Conservation (phyloP, 176 grass and related monocot genomes). For the Bromus sterilis region DNA sequence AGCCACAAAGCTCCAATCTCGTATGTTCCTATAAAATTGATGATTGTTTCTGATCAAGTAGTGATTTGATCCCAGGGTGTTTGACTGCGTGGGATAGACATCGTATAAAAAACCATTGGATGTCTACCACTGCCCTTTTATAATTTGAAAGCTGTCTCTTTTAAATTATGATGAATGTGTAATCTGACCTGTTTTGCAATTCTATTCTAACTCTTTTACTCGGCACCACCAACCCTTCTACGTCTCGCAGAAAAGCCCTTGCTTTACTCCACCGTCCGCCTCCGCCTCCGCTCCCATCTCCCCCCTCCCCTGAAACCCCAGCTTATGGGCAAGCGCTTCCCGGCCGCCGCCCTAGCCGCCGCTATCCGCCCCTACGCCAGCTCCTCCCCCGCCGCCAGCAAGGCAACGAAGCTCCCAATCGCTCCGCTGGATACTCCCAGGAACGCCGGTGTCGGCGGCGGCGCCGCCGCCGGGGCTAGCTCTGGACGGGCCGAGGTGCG, state of each 20-base stretch:
- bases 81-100: no score
- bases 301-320: conserved; percentile 9
- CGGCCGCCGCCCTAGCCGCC: conserved; percentile 28
- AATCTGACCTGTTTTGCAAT: not conserved
- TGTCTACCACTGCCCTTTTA: no score
- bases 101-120: no score
- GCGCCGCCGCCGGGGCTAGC: conserved; percentile 18
- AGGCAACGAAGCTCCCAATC: conserved; percentile 4
- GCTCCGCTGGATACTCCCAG: conserved; percentile 44
- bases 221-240: conserved; percentile 29
- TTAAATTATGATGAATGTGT: no score
- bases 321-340: conserved; percentile 46
- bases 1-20: no score
- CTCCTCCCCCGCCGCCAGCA: not conserved
- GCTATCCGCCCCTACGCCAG: conserved; percentile 35
- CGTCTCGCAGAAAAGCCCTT: conserved; percentile 17
- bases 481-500: conserved; percentile 16
- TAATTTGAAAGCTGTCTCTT: no score
- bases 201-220: not conserved
- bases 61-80: no score
- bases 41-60: no score
- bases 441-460: conserved; percentile 17
- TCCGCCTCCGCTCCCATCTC: not conserved
- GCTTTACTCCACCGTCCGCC: not conserved
- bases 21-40: no score